Conservation (phyloP, 805 yeast genomes). For the Wickerhamiella dianesei region DNA sequence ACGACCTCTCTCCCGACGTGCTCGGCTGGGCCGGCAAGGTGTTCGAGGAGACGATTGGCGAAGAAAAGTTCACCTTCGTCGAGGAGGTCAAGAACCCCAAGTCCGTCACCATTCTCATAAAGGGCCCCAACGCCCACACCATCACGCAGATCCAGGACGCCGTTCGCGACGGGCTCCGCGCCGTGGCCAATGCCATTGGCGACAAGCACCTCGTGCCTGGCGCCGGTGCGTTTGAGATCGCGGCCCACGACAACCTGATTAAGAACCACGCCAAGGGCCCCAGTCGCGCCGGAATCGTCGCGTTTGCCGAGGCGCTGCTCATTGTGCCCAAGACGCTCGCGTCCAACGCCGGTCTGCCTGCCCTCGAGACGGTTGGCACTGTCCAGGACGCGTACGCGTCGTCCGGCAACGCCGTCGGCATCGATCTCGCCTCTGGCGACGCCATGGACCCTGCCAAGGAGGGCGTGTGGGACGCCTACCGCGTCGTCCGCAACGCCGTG, state of each 20-base stretch:
- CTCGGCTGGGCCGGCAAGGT: slow-evolving; percentile 85
- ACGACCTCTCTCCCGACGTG: slow-evolving; percentile 65
- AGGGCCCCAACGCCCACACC: slow-evolving; percentile 83
- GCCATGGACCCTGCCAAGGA: slow-evolving; percentile 89
- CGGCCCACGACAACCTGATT: slow-evolving; percentile 62
- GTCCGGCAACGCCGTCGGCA: slow-evolving; percentile 57
- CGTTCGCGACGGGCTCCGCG: slow-evolving; percentile 89
- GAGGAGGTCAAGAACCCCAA: slow-evolving; percentile 80
- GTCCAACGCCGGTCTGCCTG: slow-evolving; percentile 85
- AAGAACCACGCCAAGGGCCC: slow-evolving; percentile 59
- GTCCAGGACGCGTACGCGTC: slow-evolving; percentile 69
- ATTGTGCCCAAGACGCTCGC: slow-evolving; percentile 88
- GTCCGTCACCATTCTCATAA: slow-evolving; percentile 79
- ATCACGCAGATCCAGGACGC: slow-evolving; percentile 93
- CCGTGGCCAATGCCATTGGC: slow-evolving; percentile 80
- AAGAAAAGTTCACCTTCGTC: slow-evolving; percentile 92
- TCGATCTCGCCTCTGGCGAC: slow-evolving; percentile 82
- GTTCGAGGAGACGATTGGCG: slow-evolving; percentile 87
- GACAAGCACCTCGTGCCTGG: slow-evolving; percentile 87
- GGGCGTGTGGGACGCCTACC: slow-evolving; percentile 93
- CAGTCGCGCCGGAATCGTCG: slow-evolving; percentile 77
- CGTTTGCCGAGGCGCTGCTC: slow-evolving; percentile 84
- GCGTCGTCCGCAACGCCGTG: slow-evolving; percentile 87
- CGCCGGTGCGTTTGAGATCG: slow-evolving; percentile 89
- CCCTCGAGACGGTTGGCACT: slow-evolving; percentile 72